Evolutionary conservation across 768 basidiomycete genomes (phyloP), one percentile per base, ranked within the genome.

Genomic region (Leucocoprinus leucothites): DNA sequence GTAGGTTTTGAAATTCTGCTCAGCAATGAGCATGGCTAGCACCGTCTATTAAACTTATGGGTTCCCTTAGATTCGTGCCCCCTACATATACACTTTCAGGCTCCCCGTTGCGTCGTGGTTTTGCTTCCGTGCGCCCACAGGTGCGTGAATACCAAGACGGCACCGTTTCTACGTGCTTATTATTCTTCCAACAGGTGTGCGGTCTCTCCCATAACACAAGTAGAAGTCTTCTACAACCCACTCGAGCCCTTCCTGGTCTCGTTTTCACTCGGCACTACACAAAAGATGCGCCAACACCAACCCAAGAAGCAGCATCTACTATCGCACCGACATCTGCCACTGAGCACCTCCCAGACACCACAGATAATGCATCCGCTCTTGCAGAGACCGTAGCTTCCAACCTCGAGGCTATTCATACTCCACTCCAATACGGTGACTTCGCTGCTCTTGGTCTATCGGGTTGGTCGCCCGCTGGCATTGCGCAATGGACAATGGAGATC

Each of bases 371-470:
- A 2, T 42, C 54, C 16, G 14, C 46, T 18, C n/a, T 43, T 5
- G 26, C 31, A 8, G 54, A 55, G 22, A 43, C 47, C 3, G 40
- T 35, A 42, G 9, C 54, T 3, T 57, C 64, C 36, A 3, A 67
- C 6, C 61, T 66, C 19, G 60, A 70, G 50, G 58, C 69, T 9
- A 54, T 70, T 9, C 60, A 61, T 36, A 68, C 78, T 21, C 78
- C 86, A 1, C 68, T 90, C 3, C 82, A 89, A 58, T 84, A 82
- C 42, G 89, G 89, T 1, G 88, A 90, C 69, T 74, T 92, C 36
- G 81, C 84, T 14, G 79, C 82, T 3, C 75, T 90, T 36, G 90
- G 87, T 2, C 70, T 92, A 2, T 70, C 76, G 14, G 66, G 74
- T 16, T 89, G 83, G 81, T 73, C 79, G 45, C 90, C 89, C 2